phyloP scores from a whole-genome alignment of 2,329 filamentous ascomycete genomes.

The Trichoderma lentiforme region DNA sequence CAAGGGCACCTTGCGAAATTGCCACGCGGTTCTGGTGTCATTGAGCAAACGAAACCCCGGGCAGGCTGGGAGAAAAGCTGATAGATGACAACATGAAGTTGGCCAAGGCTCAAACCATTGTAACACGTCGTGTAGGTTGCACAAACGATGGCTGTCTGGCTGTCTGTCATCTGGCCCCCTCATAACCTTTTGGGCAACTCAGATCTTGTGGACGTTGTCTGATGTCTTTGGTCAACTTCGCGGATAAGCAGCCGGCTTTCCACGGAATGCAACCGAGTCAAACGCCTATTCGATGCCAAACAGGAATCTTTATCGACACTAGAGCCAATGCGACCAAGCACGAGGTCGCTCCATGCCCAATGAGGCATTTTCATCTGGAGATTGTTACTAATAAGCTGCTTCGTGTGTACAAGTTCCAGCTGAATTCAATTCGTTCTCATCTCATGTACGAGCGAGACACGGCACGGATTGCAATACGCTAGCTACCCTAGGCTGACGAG shows the following conservation, averaged over 20 bases:
- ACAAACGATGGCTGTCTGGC: background rate
- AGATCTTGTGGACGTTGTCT: background rate
- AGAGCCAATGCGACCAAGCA: background rate
- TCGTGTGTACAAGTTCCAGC: background rate
- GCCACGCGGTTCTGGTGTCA: background rate
- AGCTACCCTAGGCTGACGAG: background rate
- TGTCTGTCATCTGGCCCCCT: background rate
- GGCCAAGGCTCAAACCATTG: background rate
- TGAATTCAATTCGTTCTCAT: background rate
- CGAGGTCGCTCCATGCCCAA: background rate
- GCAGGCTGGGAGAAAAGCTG: background rate
- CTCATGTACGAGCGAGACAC: background rate
- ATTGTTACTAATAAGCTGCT: background rate
- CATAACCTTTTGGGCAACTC: background rate
- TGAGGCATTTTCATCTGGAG: conserved; percentile 4
- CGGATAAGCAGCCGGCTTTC: background rate
- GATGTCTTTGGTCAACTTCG: background rate
- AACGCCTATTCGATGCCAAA: background rate
- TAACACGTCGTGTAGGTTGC: background rate
- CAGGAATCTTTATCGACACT: background rate
- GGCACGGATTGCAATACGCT: background rate
- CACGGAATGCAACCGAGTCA: background rate
- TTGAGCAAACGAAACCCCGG: background rate
- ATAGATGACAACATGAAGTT: background rate
- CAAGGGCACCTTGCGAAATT: conserved; percentile 2